These are phyloP conservation scores for Westerdykella aurantiaca DNA, from an alignment of 2,329 filamentous ascomycete species.

Conservation along the genomic window DNA sequence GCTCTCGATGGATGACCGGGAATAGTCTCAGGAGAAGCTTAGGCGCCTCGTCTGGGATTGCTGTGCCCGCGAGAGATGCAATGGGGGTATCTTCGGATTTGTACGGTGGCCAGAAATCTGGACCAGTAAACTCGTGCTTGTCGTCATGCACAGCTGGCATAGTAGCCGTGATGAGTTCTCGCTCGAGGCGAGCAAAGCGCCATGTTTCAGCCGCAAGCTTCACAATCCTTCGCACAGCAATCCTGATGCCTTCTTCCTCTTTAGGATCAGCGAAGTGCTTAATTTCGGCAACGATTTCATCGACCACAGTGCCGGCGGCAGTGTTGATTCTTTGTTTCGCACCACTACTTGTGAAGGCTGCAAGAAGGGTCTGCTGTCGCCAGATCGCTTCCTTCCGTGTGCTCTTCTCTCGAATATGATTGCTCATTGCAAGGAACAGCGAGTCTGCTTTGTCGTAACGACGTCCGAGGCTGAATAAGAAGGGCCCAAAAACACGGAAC, in stretches of 20 bases:
- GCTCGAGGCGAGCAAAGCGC: slow-evolving; percentile 53
- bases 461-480: slow-evolving; percentile 52
- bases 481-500: slow-evolving; percentile 53
- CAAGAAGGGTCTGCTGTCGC: slow-evolving; percentile 54
- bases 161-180: slow-evolving; percentile 49
- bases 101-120: slow-evolving; percentile 33
- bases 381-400: slow-evolving; percentile 53
- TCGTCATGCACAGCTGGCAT: slow-evolving; percentile 40
- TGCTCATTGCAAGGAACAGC: slow-evolving; percentile 50
- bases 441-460: slow-evolving; percentile 53
- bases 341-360: slow-evolving; percentile 52
- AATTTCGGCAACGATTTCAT: slow-evolving; percentile 52
- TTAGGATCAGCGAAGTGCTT: slow-evolving; percentile 49
- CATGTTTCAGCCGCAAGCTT: slow-evolving; percentile 55
- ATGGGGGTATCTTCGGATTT: slow-evolving; percentile 29
- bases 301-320: slow-evolving; percentile 50
- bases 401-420: slow-evolving; percentile 52
- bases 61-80: slow-evolving; percentile 21
- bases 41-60: slow-evolving; percentile 27
- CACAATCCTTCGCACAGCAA: slow-evolving; percentile 50
- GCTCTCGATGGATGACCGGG: slow-evolving; percentile 49
- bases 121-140: slow-evolving; percentile 27
- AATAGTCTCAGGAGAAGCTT: slow-evolving; percentile 48
- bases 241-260: slow-evolving; percentile 47
- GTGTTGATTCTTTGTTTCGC: slow-evolving; percentile 54